These are phyloP conservation scores for Hymenoscyphus salicellus DNA, from an alignment of 2,329 filamentous ascomycete genomes.

Conservation along the genomic window DNA sequence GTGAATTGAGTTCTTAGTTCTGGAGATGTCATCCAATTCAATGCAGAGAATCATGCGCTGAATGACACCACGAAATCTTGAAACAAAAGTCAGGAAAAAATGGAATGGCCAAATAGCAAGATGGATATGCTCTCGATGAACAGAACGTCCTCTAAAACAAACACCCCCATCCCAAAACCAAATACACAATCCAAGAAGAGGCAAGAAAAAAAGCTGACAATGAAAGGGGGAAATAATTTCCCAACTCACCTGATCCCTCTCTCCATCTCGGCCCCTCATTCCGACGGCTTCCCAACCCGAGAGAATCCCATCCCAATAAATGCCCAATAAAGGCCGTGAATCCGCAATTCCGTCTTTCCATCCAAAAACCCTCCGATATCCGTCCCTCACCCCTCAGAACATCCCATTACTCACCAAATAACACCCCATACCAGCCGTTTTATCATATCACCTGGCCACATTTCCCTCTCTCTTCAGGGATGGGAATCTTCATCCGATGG, in stretches of 20 bases:
- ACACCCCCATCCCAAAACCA: too few relatives aligned
- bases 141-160: background rate
- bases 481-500: slow-evolving; percentile 10
- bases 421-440: background rate
- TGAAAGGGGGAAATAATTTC: background rate
- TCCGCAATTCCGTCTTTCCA: background rate
- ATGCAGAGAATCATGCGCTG: too few relatives aligned
- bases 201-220: background rate
- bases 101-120: too few relatives aligned
- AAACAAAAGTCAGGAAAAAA: too few relatives aligned
- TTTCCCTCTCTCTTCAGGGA: background rate
- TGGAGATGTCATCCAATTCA: too few relatives aligned
- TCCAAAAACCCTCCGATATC: background rate
- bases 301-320: background rate
- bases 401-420: background rate
- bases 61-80: too few relatives aligned
- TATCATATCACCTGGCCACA: background rate
- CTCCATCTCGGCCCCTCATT: background rate
- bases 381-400: background rate
- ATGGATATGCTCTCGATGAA: background rate
- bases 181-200: background rate
- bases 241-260: background rate
- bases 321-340: background rate
- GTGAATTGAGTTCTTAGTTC: too few relatives aligned
- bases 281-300: background rate